These are phyloP conservation scores for Pichia sp. DNA, from an alignment of 1,139 yeast genomes.

Conservation along the genomic window DNA sequence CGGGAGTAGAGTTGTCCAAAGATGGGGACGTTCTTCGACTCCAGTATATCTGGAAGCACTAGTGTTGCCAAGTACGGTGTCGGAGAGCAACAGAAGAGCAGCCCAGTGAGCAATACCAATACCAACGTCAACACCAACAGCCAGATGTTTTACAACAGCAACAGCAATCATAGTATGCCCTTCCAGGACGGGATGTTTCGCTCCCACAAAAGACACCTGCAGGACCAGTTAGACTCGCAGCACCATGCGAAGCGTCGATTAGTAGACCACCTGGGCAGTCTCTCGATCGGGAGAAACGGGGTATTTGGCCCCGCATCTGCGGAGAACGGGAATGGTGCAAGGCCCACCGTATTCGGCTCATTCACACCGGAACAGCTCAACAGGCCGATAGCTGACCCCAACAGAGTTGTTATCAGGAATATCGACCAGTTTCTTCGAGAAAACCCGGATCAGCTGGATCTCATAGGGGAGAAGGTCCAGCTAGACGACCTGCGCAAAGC, in stretches of 20 bases:
- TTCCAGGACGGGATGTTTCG: not conserved
- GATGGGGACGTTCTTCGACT: not conserved
- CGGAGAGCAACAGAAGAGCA: not conserved
- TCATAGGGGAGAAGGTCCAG: constrained; percentile 13
- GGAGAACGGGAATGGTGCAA: no score
- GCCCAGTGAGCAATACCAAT: not conserved
- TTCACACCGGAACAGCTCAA: constrained; percentile 15
- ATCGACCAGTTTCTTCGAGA: constrained; percentile 26
- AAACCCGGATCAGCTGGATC: constrained; percentile 22
- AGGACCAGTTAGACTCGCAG: constrained; percentile 3
- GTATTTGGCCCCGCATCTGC: not conserved
- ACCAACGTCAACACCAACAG: no score
- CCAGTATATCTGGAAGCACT: not conserved
- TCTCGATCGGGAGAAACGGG: not conserved
- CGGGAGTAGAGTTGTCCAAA: not conserved
- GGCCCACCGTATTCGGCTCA: constrained; percentile 12
- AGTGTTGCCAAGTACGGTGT: not conserved
- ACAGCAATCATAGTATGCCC: not conserved
- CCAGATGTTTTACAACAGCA: not conserved
- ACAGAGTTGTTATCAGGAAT: constrained; percentile 21
- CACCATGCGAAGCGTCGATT: constrained; percentile 6
- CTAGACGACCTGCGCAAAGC: constrained; percentile 10
- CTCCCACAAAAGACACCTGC: constrained; percentile 5
- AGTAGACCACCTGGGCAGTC: constrained; percentile 4
- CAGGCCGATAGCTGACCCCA: constrained; percentile 15